Evolutionary conservation across 1,284 basidiomycete genomes (phyloP), one percentile per base, ranked within the genome.

Genomic region (Cystobasidium pallidum): DNA sequence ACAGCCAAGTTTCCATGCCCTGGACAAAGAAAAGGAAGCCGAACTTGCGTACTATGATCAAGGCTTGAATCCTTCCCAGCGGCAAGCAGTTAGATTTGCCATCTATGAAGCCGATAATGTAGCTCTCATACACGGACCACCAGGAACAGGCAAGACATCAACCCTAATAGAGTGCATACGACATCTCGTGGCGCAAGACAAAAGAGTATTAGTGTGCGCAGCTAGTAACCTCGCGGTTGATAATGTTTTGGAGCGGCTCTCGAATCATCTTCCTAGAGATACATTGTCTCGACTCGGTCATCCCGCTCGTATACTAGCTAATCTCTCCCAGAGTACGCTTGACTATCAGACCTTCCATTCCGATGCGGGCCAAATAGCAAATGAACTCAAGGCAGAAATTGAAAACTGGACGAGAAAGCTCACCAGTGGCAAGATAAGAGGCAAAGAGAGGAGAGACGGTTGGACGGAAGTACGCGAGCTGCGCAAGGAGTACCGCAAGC

Each of bases 391-490:
- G 78, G 83, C 82, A 26, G 94, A 97, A 78, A 84, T 97, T 3
- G 88, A 93, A 75, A 83, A 83, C 1, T 84, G 88, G 4, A 83
- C 95, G 13, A 83, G 82, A 8, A 81, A 86, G 11, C 83, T 97
- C 57, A 85, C 89, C 0, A 92, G 89, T 78, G 90, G 90, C 54
- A 91, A 91, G 76, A 88, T 91, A 0, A 83, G 87, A 73, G 93
- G 92, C 0, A 81, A 83, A 1, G 94, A 95, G 80, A 84, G 95
- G 63, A 90, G 87, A 80, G 91, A 91, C 80, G 85, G 91, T 82
- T 98, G 94, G 92, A 89, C 90, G 39, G 92, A 97, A 67, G 91
- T 98, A 0, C 88, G 88, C 65, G 91, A 89, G 8, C 83, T 99
- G 73, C 84, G 94, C 58, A 94, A 92, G 82, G 95, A 99, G 76